A percentile compares a stretch with the other conserved stretches of the same genome.
phyloP scores from a whole-genome alignment of 345 rosid species.

The Rhizophora apiculata region DNA sequence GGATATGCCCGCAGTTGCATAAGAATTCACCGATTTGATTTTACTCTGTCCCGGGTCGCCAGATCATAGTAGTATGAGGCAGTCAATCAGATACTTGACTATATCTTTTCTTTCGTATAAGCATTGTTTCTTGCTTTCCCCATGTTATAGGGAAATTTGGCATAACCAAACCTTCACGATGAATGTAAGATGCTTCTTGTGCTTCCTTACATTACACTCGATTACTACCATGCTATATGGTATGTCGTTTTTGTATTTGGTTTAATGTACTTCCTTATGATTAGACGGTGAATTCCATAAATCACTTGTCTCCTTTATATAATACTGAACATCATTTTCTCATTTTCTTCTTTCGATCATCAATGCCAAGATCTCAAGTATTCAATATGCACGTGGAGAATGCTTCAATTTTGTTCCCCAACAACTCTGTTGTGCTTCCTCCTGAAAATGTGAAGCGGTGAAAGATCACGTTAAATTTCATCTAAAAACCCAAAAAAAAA shows the following conservation, averaged over 20 bases:
- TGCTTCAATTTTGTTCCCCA: too few species aligned
- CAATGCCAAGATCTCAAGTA: too few species aligned
- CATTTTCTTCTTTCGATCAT: not conserved
- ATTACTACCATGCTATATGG: conserved; percentile 18
- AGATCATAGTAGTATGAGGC: conserved; percentile 13
- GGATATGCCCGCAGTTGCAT: conserved; percentile 95
- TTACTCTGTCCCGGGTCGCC: not conserved
- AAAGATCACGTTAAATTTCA: too few species aligned
- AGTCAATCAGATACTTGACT: conserved; percentile 30
- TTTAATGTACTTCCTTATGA: not conserved
- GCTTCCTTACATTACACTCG: conserved; percentile 28
- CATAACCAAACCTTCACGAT: conserved; percentile 11
- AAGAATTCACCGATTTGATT: conserved; percentile 6
- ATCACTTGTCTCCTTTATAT: not conserved
- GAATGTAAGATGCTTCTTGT: conserved; percentile 23
- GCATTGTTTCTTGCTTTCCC: conserved; percentile 30
- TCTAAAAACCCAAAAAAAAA: too few species aligned
- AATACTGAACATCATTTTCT: not conserved
- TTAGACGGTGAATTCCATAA: conserved; percentile 12
- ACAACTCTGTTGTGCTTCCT: too few species aligned
- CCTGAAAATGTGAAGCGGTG: too few species aligned
- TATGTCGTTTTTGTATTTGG: conserved; percentile 15
- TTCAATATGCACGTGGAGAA: too few species aligned
- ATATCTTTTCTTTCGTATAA: conserved; percentile 5
- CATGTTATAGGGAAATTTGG: conserved; percentile 19